Percentiles rank a stretch among this genome's conserved stretches.
These are phyloP conservation scores for Porpolomopsis calyptriformis DNA, from an alignment of 768 basidiomycete genomes.

Conservation along the genomic window DNA sequence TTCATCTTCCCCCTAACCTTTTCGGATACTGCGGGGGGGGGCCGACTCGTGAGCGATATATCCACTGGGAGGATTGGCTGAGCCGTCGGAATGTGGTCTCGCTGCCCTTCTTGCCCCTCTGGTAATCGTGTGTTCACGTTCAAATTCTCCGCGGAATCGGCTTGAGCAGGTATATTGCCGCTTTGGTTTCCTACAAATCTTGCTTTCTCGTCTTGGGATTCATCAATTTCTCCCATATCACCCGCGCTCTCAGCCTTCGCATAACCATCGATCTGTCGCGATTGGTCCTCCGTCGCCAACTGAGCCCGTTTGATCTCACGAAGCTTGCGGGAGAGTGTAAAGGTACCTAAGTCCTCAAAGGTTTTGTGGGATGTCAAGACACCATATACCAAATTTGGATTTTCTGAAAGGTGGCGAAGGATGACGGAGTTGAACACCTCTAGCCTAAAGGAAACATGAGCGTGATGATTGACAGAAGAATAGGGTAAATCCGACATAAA, in stretches of 20 bases:
- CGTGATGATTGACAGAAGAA: not conserved
- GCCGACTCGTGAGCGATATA: slow-evolving; percentile 10
- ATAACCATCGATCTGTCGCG: slow-evolving; percentile 25
- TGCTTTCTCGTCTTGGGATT: slow-evolving; percentile 54
- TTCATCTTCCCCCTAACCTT: slow-evolving; percentile 90
- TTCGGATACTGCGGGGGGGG: slow-evolving; percentile 44
- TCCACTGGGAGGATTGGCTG: slow-evolving; percentile 34
- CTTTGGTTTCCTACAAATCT: slow-evolving; percentile 50
- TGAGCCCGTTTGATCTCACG: slow-evolving; percentile 73
- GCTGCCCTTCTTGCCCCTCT: slow-evolving; percentile 13
- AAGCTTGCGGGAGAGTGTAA: slow-evolving; percentile 78
- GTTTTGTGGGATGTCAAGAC: slow-evolving; percentile 73
- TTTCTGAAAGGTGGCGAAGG: slow-evolving; percentile 66
- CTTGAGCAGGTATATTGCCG: slow-evolving; percentile 11
- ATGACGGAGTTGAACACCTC: slow-evolving; percentile 87
- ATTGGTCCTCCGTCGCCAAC: slow-evolving; percentile 61
- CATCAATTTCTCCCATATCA: slow-evolving; percentile 24
- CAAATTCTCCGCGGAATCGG: slow-evolving; percentile 9
- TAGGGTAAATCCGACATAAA: slow-evolving; percentile 53
- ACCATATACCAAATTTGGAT: slow-evolving; percentile 81
- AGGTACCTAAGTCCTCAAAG: slow-evolving; percentile 87
- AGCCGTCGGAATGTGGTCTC: slow-evolving; percentile 24
- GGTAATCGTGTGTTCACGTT: slow-evolving; percentile 10
- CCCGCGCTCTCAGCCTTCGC: slow-evolving; percentile 30
- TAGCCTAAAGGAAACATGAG: slow-evolving; percentile 37